A percentile compares a stretch with the other conserved stretches of the same genome.
Evolutionary conservation across 441 rosid species (phyloP).

Genomic region (Jatropha podagrica): DNA sequence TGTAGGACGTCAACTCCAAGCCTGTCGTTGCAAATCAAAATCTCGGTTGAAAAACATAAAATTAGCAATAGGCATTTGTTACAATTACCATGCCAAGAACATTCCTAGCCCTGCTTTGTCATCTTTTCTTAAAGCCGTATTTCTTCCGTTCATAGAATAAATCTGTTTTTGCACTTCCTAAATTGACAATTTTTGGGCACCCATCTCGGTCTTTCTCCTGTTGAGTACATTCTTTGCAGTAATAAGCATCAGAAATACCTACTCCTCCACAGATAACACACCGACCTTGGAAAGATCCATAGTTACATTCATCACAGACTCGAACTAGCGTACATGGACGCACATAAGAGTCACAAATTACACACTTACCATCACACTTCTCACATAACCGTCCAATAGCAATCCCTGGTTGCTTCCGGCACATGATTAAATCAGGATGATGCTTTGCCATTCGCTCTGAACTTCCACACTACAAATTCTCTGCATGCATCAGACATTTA

Average conservation of each 20-base stretch:
- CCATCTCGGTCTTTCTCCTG: slow-evolving; percentile 94
- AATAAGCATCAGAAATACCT: slow-evolving; percentile 87
- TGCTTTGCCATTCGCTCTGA: slow-evolving; percentile 70
- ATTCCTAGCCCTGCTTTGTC: slow-evolving; percentile 9
- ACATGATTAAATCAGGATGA: slow-evolving; percentile 94
- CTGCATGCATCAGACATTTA: not conserved
- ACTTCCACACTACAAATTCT: not conserved
- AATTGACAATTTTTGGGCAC: slow-evolving; percentile 79
- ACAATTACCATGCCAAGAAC: not conserved
- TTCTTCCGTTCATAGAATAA: slow-evolving; percentile 82
- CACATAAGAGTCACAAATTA: slow-evolving; percentile 78
- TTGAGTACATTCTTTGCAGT: slow-evolving; percentile 86
- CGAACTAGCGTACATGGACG: slow-evolving; percentile 95
- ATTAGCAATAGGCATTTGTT: not conserved
- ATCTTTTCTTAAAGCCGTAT: slow-evolving; percentile 76
- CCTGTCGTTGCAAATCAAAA: not conserved
- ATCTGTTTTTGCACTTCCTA: slow-evolving; percentile 86
- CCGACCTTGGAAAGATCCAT: slow-evolving; percentile 87
- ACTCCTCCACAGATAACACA: slow-evolving; percentile 92
- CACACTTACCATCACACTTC: slow-evolving; percentile 89
- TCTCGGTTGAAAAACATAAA: not conserved
- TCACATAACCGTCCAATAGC: slow-evolving; percentile 85
- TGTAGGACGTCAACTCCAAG: too few relatives aligned
- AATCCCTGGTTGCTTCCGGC: slow-evolving; percentile 89
- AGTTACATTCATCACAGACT: slow-evolving; percentile 90